phyloP scores from a whole-genome alignment of 1,284 basidiomycete species.

The Apiotrichum siamense region DNA sequence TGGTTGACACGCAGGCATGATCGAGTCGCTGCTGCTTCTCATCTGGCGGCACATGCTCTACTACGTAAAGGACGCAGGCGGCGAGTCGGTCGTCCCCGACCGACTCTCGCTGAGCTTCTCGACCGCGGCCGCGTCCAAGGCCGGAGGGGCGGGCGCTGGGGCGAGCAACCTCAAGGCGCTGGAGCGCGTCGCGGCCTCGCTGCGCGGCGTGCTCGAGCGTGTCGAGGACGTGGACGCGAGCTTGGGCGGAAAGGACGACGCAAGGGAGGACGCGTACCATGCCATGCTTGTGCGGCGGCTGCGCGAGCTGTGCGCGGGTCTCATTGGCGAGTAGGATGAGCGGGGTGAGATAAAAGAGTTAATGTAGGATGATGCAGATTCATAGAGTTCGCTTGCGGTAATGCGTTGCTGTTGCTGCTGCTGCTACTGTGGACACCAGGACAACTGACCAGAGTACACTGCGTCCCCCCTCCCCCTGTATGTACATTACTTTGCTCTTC shows the following conservation, averaged over 20 bases:
- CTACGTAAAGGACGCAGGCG: slow-evolving; percentile 46
- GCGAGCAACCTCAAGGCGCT: slow-evolving; percentile 25
- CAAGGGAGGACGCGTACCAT: slow-evolving; percentile 30
- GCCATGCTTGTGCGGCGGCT: slow-evolving; percentile 41
- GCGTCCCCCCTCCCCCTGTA: too few species aligned
- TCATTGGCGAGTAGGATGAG: background rate
- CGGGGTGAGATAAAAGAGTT: background rate
- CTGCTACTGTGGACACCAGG: too few species aligned
- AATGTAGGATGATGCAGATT: slow-evolving; percentile 1
- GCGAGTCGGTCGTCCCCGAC: slow-evolving; percentile 25
- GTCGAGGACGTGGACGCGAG: slow-evolving; percentile 45
- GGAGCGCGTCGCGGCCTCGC: slow-evolving; percentile 32
- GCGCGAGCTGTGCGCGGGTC: slow-evolving; percentile 34
- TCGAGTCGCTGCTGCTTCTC: slow-evolving; percentile 76
- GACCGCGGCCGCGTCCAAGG: slow-evolving; percentile 19
- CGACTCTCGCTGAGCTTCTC: slow-evolving; percentile 29
- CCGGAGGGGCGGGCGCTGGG: slow-evolving; percentile 20
- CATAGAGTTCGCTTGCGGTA: background rate
- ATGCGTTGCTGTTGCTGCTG: background rate
- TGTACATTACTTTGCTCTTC: background rate
- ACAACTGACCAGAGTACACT: too few species aligned
- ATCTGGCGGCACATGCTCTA: slow-evolving; percentile 74
- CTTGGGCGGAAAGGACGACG: background rate
- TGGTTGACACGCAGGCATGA: slow-evolving; percentile 54
- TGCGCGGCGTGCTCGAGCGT: slow-evolving; percentile 38